These are phyloP conservation scores for Starmerella floricola DNA, from an alignment of 805 yeast species.

Conservation along the genomic window DNA sequence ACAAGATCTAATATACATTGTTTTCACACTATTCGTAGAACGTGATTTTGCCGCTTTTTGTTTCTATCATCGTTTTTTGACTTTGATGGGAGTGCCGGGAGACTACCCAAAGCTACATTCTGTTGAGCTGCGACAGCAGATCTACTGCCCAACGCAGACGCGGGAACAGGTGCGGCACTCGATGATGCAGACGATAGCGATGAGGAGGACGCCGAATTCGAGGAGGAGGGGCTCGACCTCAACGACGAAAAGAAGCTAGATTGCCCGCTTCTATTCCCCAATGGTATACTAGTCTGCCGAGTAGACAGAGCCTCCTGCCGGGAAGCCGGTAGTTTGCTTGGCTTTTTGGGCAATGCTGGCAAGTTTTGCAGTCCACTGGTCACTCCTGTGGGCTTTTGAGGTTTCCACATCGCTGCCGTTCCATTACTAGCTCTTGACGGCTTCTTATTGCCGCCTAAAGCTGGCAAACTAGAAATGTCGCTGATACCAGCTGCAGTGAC, in stretches of 20 bases:
- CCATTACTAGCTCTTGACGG: neutral
- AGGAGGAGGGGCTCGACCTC: neutral
- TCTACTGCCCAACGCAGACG: neutral
- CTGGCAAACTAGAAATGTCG: constrained; percentile 14
- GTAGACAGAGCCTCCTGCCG: neutral
- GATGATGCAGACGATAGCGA: neutral
- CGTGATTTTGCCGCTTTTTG: constrained; percentile 8
- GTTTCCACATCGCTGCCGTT: neutral
- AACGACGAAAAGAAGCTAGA: neutral
- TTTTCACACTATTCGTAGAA: constrained; percentile 15
- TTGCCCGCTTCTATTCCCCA: neutral
- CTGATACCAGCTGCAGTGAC: constrained; percentile 6
- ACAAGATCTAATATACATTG: neutral
- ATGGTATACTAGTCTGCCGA: constrained; percentile 6
- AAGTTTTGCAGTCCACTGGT: neutral
- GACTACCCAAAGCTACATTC: neutral
- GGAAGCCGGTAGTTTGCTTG: neutral
- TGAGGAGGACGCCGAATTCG: neutral
- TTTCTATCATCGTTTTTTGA: neutral
- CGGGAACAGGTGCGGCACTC: neutral
- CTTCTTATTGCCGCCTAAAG: constrained; percentile 9
- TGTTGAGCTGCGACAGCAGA: no score
- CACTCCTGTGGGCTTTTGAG: neutral
- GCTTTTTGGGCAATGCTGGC: constrained; percentile 1
- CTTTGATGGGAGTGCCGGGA: constrained; percentile 11